Evolutionary conservation across 495 filamentous ascomycete genomes (phyloP), one percentile per base, ranked within the genome.

Genomic region (Chaetomium cochliodes): DNA sequence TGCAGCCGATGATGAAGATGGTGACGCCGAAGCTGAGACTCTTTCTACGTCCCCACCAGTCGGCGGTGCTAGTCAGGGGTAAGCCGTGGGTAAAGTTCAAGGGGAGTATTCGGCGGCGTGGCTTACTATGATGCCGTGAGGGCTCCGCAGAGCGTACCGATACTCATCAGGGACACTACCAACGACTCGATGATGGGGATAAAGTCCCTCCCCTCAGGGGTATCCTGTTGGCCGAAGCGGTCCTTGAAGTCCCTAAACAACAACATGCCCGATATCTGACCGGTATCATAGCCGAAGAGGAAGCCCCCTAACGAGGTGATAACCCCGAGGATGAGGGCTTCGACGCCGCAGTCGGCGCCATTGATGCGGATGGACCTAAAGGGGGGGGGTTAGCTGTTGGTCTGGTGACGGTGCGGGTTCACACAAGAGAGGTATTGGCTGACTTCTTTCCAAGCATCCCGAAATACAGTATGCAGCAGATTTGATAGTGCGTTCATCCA

Each of bases 201-300:
- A 58, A 73, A 77, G 4, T 71, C 64, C 46, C 77, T 37, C 70
- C 64, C 11, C 54, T 54, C 20, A 44, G 60, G 60, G 8, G 60
- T 59, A 33, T 77, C 67, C 16, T 55, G 55, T 25, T 76, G 68
- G 18, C 78, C 79, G 57, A 84, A 84, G 16, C 77, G 72, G 16
- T 75, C 53, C 44, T 78, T 68, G 70, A 83, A 84, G 65, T 84
- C 77, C 2, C 70, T 42, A 82, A 90, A 89, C 52, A 82, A 81
- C 22, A 88, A 80, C 72, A 90, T 88, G 65, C 81, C 82, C 41
- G 80, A 82, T 68, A 84, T 82, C 71, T 84, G 82, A 58, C 82
- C 81, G 66, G 87, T 91, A 39, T 90, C 86, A 63, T 90, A 90
- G 68, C 87, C 86, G 66, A 91, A 91, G 64, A 91, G 86, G 73